Conservation (phyloP, 1,284 basidiomycete genomes). For the Tranzscheliella williamsii region DNA sequence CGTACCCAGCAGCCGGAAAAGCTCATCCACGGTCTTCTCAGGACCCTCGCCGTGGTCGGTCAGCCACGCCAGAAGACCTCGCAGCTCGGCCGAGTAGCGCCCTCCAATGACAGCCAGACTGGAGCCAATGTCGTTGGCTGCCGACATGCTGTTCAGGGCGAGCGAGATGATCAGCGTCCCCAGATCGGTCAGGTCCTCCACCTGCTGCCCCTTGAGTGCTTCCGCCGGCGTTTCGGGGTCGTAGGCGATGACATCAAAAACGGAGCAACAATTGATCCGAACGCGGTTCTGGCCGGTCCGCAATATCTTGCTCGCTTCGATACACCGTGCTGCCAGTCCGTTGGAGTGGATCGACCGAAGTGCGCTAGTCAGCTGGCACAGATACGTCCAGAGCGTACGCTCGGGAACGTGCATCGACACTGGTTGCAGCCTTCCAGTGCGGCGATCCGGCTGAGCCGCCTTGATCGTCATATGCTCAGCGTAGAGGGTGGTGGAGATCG, state of each 20-base stretch:
- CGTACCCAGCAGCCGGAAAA: constrained; percentile 77
- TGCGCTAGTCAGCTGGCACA: constrained; percentile 85
- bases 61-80: constrained; percentile 77
- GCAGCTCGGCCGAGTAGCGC: constrained; percentile 79
- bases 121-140: constrained; percentile 71
- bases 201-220: constrained; percentile 62
- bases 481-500: constrained; percentile 79
- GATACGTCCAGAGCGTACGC: constrained; percentile 88
- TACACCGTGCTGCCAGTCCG: constrained; percentile 77
- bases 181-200: constrained; percentile 85
- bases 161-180: constrained; percentile 83
- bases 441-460: constrained; percentile 59
- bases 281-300: constrained; percentile 82
- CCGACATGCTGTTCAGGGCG: constrained; percentile 71
- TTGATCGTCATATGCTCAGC: constrained; percentile 68
- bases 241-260: constrained; percentile 57
- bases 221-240: constrained; percentile 34
- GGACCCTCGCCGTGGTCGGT: constrained; percentile 63
- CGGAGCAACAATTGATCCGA: constrained; percentile 49
- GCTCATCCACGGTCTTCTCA: constrained; percentile 72
- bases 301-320: constrained; percentile 86
- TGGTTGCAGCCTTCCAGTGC: constrained; percentile 53
- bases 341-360: constrained; percentile 82
- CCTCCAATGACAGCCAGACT: constrained; percentile 77
- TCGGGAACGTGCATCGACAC: constrained; percentile 69